These are phyloP conservation scores for Amanita inopinata DNA, from an alignment of 768 basidiomycete genomes.

Conservation along the genomic window DNA sequence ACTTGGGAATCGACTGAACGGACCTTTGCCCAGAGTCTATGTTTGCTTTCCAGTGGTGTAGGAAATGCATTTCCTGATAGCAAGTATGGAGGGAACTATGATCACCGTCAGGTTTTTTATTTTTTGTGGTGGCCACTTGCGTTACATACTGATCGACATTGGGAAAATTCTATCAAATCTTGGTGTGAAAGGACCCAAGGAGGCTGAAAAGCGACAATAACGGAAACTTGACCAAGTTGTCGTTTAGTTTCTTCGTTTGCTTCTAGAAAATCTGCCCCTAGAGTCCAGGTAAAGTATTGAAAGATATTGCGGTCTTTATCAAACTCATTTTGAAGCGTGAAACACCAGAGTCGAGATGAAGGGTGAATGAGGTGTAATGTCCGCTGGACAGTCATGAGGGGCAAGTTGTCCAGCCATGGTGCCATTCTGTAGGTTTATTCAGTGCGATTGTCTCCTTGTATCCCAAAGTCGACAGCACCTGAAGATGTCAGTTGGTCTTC, in stretches of 20 bases:
- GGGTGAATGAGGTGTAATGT: constrained; percentile 37
- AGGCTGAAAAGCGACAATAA: constrained; percentile 50
- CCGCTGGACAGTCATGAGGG: constrained; percentile 40
- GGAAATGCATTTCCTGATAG: constrained; percentile 25
- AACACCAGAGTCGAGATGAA: constrained; percentile 31
- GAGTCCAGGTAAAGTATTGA: constrained; percentile 36
- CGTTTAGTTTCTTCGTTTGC: constrained; percentile 13
- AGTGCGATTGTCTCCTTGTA: too few species aligned
- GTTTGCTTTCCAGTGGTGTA: constrained; percentile 27
- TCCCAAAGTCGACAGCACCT: constrained; percentile 21
- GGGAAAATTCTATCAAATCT: constrained; percentile 44
- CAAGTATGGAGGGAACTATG: constrained; percentile 31
- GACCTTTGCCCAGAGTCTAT: constrained; percentile 56
- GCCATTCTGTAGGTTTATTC: constrained; percentile 26
- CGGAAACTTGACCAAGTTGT: constrained; percentile 21
- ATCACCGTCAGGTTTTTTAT: constrained; percentile 12
- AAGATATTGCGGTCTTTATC: constrained; percentile 32
- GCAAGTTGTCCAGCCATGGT: constrained; percentile 41
- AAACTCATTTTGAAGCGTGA: constrained; percentile 22
- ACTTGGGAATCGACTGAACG: neutral
- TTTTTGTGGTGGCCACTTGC: constrained; percentile 2
- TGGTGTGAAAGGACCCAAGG: constrained; percentile 48
- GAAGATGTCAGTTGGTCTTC: constrained; percentile 30
- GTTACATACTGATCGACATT: constrained; percentile 29
- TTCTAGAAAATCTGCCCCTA: constrained; percentile 7